A percentile compares a stretch with the other conserved stretches of the same genome.
Conservation (phyloP, 1,284 basidiomycete genomes). For the Boletus hoseneyae region DNA sequence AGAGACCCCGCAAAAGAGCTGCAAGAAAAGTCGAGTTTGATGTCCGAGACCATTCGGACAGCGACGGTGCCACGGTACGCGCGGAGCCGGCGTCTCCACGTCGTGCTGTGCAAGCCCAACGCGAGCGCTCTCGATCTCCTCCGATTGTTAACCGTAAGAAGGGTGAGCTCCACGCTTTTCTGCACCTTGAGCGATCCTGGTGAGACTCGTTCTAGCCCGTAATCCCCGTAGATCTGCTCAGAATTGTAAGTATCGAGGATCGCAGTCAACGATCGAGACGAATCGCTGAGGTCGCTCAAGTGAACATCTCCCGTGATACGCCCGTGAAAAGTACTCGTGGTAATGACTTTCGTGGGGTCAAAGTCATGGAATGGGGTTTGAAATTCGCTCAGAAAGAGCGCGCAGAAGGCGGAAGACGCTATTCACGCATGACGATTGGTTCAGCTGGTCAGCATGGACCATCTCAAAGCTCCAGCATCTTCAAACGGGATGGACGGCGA, state of each 20-base stretch:
- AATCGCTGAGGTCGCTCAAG: conserved; percentile 13
- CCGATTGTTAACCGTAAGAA: conserved; percentile 1
- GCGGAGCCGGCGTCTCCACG: conserved; percentile 5
- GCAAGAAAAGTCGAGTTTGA: conserved; percentile 19
- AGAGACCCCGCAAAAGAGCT: not conserved
- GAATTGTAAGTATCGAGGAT: conserved; percentile 14
- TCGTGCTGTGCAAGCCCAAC: conserved; percentile 5
- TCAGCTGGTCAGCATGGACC: conserved; percentile 5
- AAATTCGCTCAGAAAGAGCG: conserved; percentile 6
- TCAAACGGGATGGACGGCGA: conserved; percentile 15
- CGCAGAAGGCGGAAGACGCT: conserved; percentile 1
- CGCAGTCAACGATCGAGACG: not conserved
- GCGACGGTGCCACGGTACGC: conserved; percentile 16
- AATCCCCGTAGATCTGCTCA: not conserved
- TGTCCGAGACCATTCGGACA: conserved; percentile 10
- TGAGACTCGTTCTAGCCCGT: conserved; percentile 7
- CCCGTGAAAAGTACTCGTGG: conserved; percentile 8
- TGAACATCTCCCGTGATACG: conserved; percentile 1
- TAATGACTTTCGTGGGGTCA: not conserved
- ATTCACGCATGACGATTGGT: conserved; percentile 26
- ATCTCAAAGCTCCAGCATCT: not conserved
- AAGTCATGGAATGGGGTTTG: conserved; percentile 10
- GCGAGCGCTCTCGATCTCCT: not conserved
- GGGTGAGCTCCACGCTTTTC: conserved; percentile 3
- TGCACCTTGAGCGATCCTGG: not conserved